phyloP scores from a whole-genome alignment of 2,329 filamentous ascomycete species.

The Ophiostoma novo-ulmi region DNA sequence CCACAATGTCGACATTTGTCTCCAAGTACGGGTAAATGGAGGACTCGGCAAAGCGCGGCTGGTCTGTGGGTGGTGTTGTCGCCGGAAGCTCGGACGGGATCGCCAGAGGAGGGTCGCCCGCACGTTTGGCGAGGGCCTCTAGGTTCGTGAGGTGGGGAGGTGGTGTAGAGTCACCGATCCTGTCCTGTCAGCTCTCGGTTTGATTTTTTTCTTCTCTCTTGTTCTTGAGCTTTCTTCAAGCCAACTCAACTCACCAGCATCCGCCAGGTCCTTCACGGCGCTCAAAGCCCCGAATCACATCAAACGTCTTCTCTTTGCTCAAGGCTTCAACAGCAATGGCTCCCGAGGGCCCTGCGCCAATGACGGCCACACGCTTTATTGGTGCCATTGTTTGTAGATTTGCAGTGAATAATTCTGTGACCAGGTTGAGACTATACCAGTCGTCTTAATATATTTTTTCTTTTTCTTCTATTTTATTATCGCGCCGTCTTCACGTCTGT shows the following conservation, averaged over 20 bases:
- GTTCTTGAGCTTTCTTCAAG: neutral
- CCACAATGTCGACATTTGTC: conserved; percentile 55
- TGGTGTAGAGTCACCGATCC: conserved; percentile 49
- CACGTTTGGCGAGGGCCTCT: conserved; percentile 41
- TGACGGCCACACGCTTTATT: conserved; percentile 22
- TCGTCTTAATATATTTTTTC: neutral
- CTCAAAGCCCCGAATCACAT: conserved; percentile 41
- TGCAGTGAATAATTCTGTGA: neutral
- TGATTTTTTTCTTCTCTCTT: neutral
- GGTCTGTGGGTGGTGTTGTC: conserved; percentile 36
- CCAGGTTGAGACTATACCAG: neutral
- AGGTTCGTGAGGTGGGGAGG: conserved; percentile 34
- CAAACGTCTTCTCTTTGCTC: conserved; percentile 40
- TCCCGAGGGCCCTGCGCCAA: conserved; percentile 42
- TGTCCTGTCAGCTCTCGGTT: conserved; percentile 27
- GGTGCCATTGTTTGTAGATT: neutral
- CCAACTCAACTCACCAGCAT: conserved; percentile 37
- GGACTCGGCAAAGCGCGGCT: conserved; percentile 24
- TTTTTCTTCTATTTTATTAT: neutral
- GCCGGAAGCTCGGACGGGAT: conserved; percentile 47
- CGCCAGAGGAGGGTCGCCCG: conserved; percentile 42
- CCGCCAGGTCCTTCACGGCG: conserved; percentile 40
- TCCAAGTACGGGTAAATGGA: conserved; percentile 24
- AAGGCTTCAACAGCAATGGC: conserved; percentile 24
- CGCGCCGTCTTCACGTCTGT: neutral